Conservation (phyloP, 805 yeast genomes). For the Groenewaldozyma tartarivorans region DNA sequence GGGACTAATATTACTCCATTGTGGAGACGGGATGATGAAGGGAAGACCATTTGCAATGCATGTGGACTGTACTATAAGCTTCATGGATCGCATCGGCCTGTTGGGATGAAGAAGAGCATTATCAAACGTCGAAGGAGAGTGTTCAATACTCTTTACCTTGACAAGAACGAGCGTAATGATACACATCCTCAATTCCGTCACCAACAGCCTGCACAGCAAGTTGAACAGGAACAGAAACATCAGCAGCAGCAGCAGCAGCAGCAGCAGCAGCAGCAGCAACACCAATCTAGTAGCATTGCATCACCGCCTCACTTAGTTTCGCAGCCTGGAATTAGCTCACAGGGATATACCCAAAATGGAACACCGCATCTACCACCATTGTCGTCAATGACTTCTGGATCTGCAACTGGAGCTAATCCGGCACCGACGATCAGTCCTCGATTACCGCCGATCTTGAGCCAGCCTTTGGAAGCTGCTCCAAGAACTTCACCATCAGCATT, state of each 20-base stretch:
- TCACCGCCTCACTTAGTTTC: not conserved
- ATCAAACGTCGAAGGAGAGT: conserved; percentile 65
- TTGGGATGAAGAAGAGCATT: conserved; percentile 58
- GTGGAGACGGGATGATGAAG: conserved; percentile 76
- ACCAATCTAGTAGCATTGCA: not conserved
- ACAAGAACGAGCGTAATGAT: not conserved
- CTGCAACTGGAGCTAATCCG: not conserved
- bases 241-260: conserved; percentile 1
- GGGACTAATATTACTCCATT: conserved; percentile 78
- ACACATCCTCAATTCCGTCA: not conserved
- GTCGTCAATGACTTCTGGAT: not conserved
- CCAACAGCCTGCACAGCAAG: not conserved
- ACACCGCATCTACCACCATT: not conserved
- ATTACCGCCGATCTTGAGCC: not conserved
- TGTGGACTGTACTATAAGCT: conserved; percentile 68
- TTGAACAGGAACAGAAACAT: conserved; percentile 1
- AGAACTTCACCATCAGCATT: not conserved
- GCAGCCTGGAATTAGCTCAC: not conserved
- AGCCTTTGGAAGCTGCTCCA: not conserved
- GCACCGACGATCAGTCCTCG: not conserved
- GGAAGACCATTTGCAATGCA: conserved; percentile 81
- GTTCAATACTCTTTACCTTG: conserved; percentile 4
- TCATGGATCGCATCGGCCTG: conserved; percentile 72
- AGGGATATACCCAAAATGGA: not conserved
- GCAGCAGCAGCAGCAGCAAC: conserved; percentile 5